These are phyloP conservation scores for Diaporthe destruens DNA, from an alignment of 2,329 filamentous ascomycete genomes.

Conservation along the genomic window DNA sequence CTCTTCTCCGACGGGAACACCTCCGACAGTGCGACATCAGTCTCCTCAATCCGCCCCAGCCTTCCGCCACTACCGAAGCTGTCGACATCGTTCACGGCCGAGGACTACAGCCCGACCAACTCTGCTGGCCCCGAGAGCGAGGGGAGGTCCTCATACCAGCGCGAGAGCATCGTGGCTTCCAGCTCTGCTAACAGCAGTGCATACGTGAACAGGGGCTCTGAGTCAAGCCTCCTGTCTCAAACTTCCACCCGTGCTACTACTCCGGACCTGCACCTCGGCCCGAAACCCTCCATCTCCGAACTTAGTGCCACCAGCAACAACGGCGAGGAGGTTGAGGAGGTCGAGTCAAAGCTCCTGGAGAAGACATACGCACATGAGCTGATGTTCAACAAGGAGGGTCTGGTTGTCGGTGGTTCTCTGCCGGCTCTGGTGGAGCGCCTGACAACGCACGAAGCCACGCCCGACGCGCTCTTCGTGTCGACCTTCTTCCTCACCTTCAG, in stretches of 20 bases:
- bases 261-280: slow-evolving; percentile 73
- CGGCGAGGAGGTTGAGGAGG: slow-evolving; percentile 82
- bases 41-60: slow-evolving; percentile 61
- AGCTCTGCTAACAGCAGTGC: slow-evolving; percentile 84
- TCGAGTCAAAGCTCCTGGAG: slow-evolving; percentile 87
- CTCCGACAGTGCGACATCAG: slow-evolving; percentile 59
- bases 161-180: slow-evolving; percentile 79
- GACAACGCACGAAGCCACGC: slow-evolving; percentile 92
- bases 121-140: slow-evolving; percentile 62
- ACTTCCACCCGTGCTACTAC: slow-evolving; percentile 91
- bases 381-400: slow-evolving; percentile 92
- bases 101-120: slow-evolving; percentile 62
- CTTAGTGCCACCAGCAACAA: slow-evolving; percentile 75
- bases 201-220: slow-evolving; percentile 83
- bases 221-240: slow-evolving; percentile 82
- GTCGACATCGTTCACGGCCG: slow-evolving; percentile 62
- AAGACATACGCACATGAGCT: slow-evolving; percentile 93
- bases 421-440: slow-evolving; percentile 93
- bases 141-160: slow-evolving; percentile 65
- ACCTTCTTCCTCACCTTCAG: slow-evolving; percentile 98
- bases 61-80: slow-evolving; percentile 71
- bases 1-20: slow-evolving; percentile 54
- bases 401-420: slow-evolving; percentile 92
- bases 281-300: slow-evolving; percentile 74
- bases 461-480: slow-evolving; percentile 90